These are phyloP conservation scores for Fusarium ramigenum DNA, from an alignment of 2,329 filamentous ascomycete genomes.

Conservation along the genomic window DNA sequence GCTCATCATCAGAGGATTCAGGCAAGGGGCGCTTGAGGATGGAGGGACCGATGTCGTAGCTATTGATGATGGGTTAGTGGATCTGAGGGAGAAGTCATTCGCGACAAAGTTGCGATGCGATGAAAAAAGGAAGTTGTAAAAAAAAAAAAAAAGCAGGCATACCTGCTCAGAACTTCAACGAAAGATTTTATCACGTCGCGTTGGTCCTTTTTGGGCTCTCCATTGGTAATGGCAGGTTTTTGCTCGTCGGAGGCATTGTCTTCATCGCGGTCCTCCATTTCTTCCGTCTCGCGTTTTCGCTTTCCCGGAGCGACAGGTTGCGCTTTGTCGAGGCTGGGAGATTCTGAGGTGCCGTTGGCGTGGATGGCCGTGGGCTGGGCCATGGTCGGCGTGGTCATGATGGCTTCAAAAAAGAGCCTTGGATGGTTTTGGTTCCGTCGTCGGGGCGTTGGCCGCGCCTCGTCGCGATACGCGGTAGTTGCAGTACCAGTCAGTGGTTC, in stretches of 20 bases:
- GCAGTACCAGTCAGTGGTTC: conserved; percentile 48
- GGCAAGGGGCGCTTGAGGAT: conserved; percentile 65
- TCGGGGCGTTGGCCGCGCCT: conserved; percentile 48
- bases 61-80: conserved; percentile 50
- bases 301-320: conserved; percentile 56
- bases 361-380: conserved; percentile 53
- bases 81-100: conserved; percentile 7
- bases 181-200: conserved; percentile 52
- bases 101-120: conserved; percentile 20
- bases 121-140: conserved; percentile 8
- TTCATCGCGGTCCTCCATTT: conserved; percentile 50
- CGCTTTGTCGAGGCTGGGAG: conserved; percentile 45
- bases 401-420: conserved; percentile 30
- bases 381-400: conserved; percentile 48
- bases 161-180: conserved; percentile 52
- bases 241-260: conserved; percentile 43
- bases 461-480: conserved; percentile 54
- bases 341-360: conserved; percentile 55
- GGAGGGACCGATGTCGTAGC: conserved; percentile 63
- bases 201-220: conserved; percentile 42
- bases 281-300: conserved; percentile 65
- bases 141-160: conserved; percentile 30
- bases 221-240: conserved; percentile 40
- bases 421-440: conserved; percentile 26
- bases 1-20: conserved; percentile 51